Conservation (phyloP, 495 filamentous ascomycete species). For the Penicillium antarcticum region DNA sequence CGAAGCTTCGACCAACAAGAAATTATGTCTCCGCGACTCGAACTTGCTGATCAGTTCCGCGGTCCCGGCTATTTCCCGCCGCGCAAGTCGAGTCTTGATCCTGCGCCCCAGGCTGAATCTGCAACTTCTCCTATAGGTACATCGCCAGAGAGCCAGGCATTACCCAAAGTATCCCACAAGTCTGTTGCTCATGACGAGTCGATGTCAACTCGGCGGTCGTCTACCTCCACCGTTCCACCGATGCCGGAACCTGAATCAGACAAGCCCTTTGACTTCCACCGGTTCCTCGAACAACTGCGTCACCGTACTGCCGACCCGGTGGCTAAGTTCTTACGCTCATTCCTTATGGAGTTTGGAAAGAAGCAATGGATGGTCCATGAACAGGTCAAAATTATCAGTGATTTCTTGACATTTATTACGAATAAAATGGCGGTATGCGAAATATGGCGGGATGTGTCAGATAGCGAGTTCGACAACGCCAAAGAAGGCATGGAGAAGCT, state of each 20-base stretch:
- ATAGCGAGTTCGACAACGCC: conserved; percentile 97
- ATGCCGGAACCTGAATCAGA: conserved; percentile 86
- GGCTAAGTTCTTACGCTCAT: conserved; percentile 90
- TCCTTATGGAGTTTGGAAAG: conserved; percentile 92
- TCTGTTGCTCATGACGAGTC: conserved; percentile 34
- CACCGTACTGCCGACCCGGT: conserved; percentile 96
- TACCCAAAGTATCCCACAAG: conserved; percentile 16
- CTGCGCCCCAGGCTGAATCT: conserved; percentile 32
- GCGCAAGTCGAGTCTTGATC: conserved; percentile 80
- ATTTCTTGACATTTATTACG: conserved; percentile 96
- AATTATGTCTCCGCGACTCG: conserved; percentile 78
- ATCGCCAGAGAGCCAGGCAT: conserved; percentile 19
- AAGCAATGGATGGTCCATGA: conserved; percentile 99
- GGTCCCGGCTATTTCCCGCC: conserved; percentile 69
- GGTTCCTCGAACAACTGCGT: conserved; percentile 91
- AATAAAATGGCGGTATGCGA: conserved; percentile 99
- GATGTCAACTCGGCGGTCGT: conserved; percentile 45
- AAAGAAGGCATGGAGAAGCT: conserved; percentile 99
- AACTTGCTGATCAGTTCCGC: conserved; percentile 67
- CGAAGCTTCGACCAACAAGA: conserved; percentile 66
- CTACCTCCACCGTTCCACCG: conserved; percentile 54
- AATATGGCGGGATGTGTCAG: conserved; percentile 92
- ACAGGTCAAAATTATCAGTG: conserved; percentile 96
- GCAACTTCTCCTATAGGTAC: conserved; percentile 10
- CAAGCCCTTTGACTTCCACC: conserved; percentile 95